phyloP scores from a whole-genome alignment of 768 basidiomycete genomes.

The Suillus sp. region DNA sequence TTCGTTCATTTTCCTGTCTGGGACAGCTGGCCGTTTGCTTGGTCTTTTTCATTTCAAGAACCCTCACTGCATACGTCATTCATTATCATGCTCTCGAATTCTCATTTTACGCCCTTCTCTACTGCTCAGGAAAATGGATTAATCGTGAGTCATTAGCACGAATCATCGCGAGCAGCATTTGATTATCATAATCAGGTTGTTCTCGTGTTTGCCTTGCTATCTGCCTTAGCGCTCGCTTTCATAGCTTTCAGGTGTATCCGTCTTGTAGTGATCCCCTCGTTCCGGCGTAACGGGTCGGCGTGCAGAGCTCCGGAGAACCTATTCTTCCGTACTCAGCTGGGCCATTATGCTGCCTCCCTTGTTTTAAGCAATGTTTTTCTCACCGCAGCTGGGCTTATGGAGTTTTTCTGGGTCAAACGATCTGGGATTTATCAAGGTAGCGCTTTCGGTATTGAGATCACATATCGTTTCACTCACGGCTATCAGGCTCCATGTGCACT shows the following conservation, averaged over 20 bases:
- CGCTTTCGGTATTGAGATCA: slow-evolving; percentile 12
- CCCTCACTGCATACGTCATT: slow-evolving; percentile 10
- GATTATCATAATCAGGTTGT: slow-evolving; percentile 37
- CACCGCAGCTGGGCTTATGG: slow-evolving; percentile 54
- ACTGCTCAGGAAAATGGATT: slow-evolving; percentile 17
- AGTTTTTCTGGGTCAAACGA: slow-evolving; percentile 48
- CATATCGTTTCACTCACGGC: background rate
- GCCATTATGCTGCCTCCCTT: slow-evolving; percentile 66
- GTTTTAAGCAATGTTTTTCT: slow-evolving; percentile 59
- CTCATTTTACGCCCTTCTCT: slow-evolving; percentile 17
- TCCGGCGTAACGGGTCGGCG: slow-evolving; percentile 31
- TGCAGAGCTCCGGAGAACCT: slow-evolving; percentile 45
- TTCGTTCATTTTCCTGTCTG: slow-evolving; percentile 18
- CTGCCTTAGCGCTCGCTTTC: slow-evolving; percentile 52
- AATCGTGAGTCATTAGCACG: slow-evolving; percentile 23
- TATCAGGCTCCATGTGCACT: slow-evolving; percentile 50
- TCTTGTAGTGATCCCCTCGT: slow-evolving; percentile 42
- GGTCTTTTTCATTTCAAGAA: slow-evolving; percentile 1
- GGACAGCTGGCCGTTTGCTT: slow-evolving; percentile 16
- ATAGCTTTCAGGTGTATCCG: slow-evolving; percentile 51
- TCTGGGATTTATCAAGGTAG: slow-evolving; percentile 52
- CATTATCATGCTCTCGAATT: slow-evolving; percentile 12
- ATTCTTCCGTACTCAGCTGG: slow-evolving; percentile 74
- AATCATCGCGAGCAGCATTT: background rate
- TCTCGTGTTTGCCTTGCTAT: slow-evolving; percentile 54